Evolutionary conservation across 2,329 filamentous ascomycete genomes (phyloP), one percentile per base, ranked within the genome.

Genomic region (Monosporascus sp.): DNA sequence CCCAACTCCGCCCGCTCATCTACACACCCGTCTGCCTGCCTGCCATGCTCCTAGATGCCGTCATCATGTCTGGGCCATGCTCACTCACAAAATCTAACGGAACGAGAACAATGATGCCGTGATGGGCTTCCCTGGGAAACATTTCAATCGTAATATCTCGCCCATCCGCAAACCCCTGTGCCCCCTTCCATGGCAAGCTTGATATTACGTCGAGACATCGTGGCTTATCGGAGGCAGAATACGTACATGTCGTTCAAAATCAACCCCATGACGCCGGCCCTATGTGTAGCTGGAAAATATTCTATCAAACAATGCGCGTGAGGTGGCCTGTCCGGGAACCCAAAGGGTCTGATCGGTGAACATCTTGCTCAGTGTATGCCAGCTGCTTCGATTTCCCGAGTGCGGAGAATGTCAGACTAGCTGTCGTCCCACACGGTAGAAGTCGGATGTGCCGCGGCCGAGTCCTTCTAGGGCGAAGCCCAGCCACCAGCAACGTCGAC

Each of bases 401-500:
- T 27, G 43, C 22, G 11, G n/a, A 24, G 7, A 31, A 45, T 24
- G 43, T 31, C 43, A 15, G 14, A 7, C 15, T 45, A 24, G 43
- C 43, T 17, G 43, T 24, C 1, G 39, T 24, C 39, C 39, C 24
- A 44, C n/a, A 2, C 4, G 43, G n/a, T 27, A 14, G 20, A 9
- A n/a, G 43, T 46, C 22, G 43, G 25, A 7, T 46, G 38, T 46
- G 14, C 43, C 9, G 22, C 3, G 25, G 20, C 43, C 20, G 18
- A 46, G 20, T 7, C n/a, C 20, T 31, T 52, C 44, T 54, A 59
- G 24, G 57, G 57, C 37, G 55, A 57, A 54, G 89, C 85, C 90
- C 92, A 99, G 55, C 94, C 94, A 62, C 94, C 94, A 48, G 92
- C 93, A 63, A 97, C 91, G 56, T 97, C 90, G 15, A 99, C 94